Base-by-base conservation (phyloP, 208 protist species). In the Naegleria gruberi region DNA sequence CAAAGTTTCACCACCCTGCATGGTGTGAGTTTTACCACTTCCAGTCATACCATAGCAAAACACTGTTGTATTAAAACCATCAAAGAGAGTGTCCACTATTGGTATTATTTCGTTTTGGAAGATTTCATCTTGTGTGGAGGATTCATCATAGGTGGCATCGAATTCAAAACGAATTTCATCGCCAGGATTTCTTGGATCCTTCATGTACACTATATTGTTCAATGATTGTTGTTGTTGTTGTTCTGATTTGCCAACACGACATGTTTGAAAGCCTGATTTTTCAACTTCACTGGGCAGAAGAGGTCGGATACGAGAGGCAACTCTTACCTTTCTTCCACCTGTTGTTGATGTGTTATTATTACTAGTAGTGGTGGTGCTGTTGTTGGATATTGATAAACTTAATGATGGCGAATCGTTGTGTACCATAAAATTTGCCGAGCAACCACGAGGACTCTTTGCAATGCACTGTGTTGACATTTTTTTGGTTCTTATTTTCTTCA, bases 1-100 rank as follows among this genome's bases (percentile, higher is more conserved):
- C 10, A 37, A 1, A 5, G 17, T 83, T 17, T 91, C 77, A 23
- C 45, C 65, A 8, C 91, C 91, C 45, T 90, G 88, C 91, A 91
- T 91, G 15, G 89, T 91, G 44, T 89, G 89, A 45, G 89, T 91
- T 87, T 91, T 91, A 41, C 90, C 90, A 26, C 84, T 40, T 4
- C 46, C 57, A 7, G 90, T 86, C 4, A 85, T 90, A 37, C 90
- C 91, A 89, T 90, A 92, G 82, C 77, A 86, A 88, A 92, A 90
- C 43, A 89, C 23, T 12, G 90, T 86, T 26, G 55, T 55, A 44
- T 91, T 82, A 0, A 44, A 30, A 44, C 84, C 84, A 41, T 41
- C 26, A 23, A 34, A 82, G 12, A 90, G 34, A 26, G 26, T 30
- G 5, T 30, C 23, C 5, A 90, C 12, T 12, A 34, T n/a, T 1